Conservation (phyloP, 352 stramenopile species). For the Globisporangium cederbergense region DNA sequence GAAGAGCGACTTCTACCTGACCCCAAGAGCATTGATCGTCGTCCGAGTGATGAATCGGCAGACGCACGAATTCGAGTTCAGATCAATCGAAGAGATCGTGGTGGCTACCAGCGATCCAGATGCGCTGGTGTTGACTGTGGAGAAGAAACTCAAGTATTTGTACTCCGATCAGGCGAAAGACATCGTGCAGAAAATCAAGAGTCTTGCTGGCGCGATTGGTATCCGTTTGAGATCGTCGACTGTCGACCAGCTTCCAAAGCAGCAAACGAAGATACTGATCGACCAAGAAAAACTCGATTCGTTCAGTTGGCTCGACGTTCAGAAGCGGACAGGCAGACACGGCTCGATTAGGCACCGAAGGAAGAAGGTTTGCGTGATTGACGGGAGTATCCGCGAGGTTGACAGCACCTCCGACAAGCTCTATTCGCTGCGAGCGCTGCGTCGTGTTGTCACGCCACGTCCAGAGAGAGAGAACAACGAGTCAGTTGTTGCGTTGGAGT, state of each 20-base stretch:
- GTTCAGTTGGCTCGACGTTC: slow-evolving; percentile 46
- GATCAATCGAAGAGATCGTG: slow-evolving; percentile 49
- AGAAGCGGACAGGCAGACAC: slow-evolving; percentile 51
- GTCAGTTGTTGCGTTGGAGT: slow-evolving; percentile 60
- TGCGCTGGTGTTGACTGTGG: slow-evolving; percentile 53
- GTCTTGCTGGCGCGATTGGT: slow-evolving; percentile 62
- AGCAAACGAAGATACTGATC: slow-evolving; percentile 28
- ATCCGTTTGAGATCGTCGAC: slow-evolving; percentile 39
- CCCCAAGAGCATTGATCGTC: slow-evolving; percentile 57
- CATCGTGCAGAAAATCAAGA: slow-evolving; percentile 63
- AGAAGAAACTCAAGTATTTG: slow-evolving; percentile 68
- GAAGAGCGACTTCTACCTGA: slow-evolving; percentile 71
- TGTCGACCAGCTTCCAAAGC: slow-evolving; percentile 52
- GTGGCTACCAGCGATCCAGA: slow-evolving; percentile 44
- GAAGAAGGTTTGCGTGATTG: slow-evolving; percentile 62
- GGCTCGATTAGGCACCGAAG: slow-evolving; percentile 55
- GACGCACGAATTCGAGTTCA: slow-evolving; percentile 77
- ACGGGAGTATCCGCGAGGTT: slow-evolving; percentile 49
- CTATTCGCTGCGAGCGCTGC: slow-evolving; percentile 54
- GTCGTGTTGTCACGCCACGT: slow-evolving; percentile 43
- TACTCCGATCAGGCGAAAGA: slow-evolving; percentile 60
- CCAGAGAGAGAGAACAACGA: slow-evolving; percentile 27
- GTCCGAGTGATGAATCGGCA: slow-evolving; percentile 62
- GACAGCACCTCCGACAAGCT: slow-evolving; percentile 43
- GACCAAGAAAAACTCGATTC: slow-evolving; percentile 40